Evolutionary conservation across 75 land plant genomes (phyloP).

Genomic region (Selaginella tamariscina): DNA sequence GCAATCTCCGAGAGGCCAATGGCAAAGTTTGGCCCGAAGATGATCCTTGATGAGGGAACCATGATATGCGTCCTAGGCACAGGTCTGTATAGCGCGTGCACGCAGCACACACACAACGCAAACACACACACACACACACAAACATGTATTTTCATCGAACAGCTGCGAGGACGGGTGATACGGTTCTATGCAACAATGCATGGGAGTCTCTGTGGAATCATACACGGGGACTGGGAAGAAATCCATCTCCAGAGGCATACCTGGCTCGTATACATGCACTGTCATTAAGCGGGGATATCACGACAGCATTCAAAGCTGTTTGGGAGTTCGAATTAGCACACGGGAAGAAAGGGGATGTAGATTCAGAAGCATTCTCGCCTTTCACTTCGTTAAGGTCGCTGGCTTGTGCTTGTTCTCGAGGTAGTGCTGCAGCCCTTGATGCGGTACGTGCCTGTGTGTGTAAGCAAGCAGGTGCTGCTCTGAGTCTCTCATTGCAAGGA

Average conservation of each 20-base stretch:
- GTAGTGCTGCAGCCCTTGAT: conserved; percentile 69
- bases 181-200: conserved; percentile 25
- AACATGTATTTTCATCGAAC: too few species aligned
- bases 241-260: conserved; percentile 52
- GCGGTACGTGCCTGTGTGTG: conserved; percentile 50
- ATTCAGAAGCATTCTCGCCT: conserved; percentile 60
- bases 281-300: conserved; percentile 52
- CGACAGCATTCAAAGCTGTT: conserved; percentile 47
- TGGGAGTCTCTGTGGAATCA: conserved; percentile 40
- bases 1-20: conserved; percentile 7
- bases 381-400: conserved; percentile 67
- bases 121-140: too few species aligned
- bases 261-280: conserved; percentile 55
- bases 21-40: not conserved
- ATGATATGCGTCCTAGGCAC: conserved; percentile 21
- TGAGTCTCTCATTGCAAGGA: not conserved
- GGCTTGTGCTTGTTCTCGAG: conserved; percentile 61
- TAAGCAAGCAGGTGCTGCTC: too few species aligned
- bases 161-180: conserved; percentile 27
- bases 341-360: conserved; percentile 30
- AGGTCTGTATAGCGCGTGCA: too few species aligned
- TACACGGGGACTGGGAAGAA: conserved; percentile 43
- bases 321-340: conserved; percentile 56
- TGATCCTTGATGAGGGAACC: conserved; percentile 27
- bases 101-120: too few species aligned